phyloP scores from a whole-genome alignment of 768 basidiomycete species.

The Leccinum ochraceum region DNA sequence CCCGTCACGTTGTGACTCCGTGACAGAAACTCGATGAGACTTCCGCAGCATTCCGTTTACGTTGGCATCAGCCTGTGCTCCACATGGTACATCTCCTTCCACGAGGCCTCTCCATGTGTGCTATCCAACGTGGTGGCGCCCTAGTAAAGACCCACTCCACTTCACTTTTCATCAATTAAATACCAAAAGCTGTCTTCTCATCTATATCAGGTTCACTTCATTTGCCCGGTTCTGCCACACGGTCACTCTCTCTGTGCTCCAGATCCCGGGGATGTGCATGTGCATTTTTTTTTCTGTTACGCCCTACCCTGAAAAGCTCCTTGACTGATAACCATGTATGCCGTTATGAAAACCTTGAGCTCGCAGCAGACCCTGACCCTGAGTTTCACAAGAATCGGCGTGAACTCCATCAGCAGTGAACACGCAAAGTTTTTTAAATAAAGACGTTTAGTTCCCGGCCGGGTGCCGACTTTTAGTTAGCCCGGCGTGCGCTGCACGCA shows the following conservation, averaged over 20 bases:
- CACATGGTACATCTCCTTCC: conserved; percentile 2
- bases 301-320: conserved; percentile 3
- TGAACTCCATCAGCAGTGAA: background rate
- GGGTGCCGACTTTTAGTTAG: background rate
- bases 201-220: background rate
- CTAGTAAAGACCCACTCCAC: background rate
- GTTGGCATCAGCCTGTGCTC: conserved; percentile 6
- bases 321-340: background rate
- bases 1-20: conserved; percentile 12
- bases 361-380: conserved; percentile 23
- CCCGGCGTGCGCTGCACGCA: conserved; percentile 9
- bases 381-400: conserved; percentile 7
- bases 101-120: background rate
- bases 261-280: background rate
- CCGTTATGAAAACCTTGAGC: conserved; percentile 16
- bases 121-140: background rate
- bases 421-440: background rate
- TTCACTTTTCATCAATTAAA: background rate
- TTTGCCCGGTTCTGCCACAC: background rate
- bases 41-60: conserved; percentile 20
- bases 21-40: conserved; percentile 6
- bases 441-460: background rate
- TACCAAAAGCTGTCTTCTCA: background rate
- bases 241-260: background rate
- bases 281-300: background rate